Evolutionary conservation across 2,329 filamentous ascomycete species (phyloP).

Genomic region (Juglanconis sp.): DNA sequence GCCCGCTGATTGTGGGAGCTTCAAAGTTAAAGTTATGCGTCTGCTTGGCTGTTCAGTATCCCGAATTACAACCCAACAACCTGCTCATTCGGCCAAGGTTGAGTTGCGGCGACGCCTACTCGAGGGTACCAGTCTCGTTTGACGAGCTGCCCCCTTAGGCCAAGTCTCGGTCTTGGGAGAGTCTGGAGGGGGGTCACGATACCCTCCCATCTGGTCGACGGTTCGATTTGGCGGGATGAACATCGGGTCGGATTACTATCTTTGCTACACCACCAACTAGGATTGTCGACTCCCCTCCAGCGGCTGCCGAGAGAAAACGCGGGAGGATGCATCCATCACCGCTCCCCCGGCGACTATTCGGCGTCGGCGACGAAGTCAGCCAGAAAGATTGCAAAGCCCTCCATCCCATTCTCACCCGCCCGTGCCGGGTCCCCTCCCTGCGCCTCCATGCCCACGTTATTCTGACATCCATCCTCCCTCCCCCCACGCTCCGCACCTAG

Average conservation of each 20-base stretch:
- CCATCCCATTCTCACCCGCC: constrained; percentile 1
- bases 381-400: background rate
- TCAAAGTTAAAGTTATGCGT: constrained; percentile 1
- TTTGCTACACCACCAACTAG: background rate
- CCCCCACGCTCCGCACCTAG: background rate
- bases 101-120: background rate
- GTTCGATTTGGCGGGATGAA: background rate
- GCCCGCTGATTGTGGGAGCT: constrained; percentile 7
- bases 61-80: background rate
- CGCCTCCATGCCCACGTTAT: constrained; percentile 14
- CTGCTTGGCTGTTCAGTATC: background rate
- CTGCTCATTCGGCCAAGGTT: background rate
- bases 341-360: background rate
- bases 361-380: constrained; percentile 15
- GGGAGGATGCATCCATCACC: background rate
- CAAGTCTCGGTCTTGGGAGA: background rate
- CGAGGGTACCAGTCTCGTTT: constrained; percentile 2
- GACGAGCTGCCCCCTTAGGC: constrained; percentile 2
- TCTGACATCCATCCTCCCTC: background rate
- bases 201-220: background rate
- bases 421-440: background rate
- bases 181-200: background rate
- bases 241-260: background rate
- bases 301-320: background rate
- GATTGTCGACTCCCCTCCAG: background rate